Percentiles rank a stretch among this genome's conserved stretches.
These are phyloP conservation scores for Phoma sp. DNA, from an alignment of 2,329 filamentous ascomycete genomes.

Conservation along the genomic window DNA sequence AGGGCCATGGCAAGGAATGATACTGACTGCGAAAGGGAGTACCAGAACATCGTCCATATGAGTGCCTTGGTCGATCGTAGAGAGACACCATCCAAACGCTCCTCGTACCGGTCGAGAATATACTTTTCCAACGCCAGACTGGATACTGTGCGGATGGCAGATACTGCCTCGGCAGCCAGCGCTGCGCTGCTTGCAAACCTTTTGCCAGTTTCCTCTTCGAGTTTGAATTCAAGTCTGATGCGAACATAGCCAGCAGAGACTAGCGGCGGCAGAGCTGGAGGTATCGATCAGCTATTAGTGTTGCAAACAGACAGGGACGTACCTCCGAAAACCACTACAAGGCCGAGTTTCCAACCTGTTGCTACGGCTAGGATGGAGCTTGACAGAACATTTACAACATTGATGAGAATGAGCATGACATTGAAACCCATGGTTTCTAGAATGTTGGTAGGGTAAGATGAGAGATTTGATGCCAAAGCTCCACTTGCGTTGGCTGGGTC, in stretches of 20 bases:
- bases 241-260: slow-evolving; percentile 77
- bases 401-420: slow-evolving; percentile 83
- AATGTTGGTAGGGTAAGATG: slow-evolving; percentile 79
- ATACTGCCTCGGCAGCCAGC: slow-evolving; percentile 91
- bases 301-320: slow-evolving; percentile 48
- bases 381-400: slow-evolving; percentile 77
- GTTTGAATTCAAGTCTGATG: slow-evolving; percentile 85
- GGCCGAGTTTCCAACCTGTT: slow-evolving; percentile 85
- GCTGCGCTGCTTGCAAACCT: slow-evolving; percentile 64
- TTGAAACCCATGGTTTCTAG: slow-evolving; percentile 87
- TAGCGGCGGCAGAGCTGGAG: slow-evolving; percentile 27
- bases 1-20: slow-evolving; percentile 53
- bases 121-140: slow-evolving; percentile 86
- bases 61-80: slow-evolving; percentile 68
- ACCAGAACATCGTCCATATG: slow-evolving; percentile 77
- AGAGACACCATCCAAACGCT: slow-evolving; percentile 62
- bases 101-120: slow-evolving; percentile 71
- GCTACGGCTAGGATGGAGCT: slow-evolving; percentile 73
- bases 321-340: slow-evolving; percentile 77
- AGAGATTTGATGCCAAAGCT: slow-evolving; percentile 72
- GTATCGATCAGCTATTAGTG: not conserved
- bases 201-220: slow-evolving; percentile 72
- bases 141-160: slow-evolving; percentile 90
- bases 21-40: slow-evolving; percentile 82
- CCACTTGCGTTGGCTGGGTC: slow-evolving; percentile 87